Evolutionary conservation across 257 asterid genomes (phyloP).

Genomic region (Nemophila menziesii): DNA sequence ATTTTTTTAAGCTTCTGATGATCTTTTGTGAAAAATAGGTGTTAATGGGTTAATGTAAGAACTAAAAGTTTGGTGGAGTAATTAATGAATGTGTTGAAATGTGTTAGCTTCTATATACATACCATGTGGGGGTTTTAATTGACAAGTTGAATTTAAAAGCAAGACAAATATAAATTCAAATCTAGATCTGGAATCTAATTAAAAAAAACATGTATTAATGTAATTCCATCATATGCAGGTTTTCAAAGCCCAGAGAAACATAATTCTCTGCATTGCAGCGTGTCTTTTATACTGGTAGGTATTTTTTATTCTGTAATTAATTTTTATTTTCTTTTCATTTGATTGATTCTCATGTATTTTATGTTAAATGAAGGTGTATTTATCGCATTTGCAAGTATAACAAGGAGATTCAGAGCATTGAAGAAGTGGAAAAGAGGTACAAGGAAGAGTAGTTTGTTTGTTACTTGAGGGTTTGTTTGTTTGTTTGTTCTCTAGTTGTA

Average conservation of each 20-base stretch:
- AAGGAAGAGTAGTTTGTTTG: constrained; percentile 42
- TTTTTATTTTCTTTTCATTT: background rate
- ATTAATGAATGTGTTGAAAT: no score
- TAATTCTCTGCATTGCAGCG: constrained; percentile 49
- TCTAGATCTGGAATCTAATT: no score
- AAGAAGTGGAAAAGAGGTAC: constrained; percentile 79
- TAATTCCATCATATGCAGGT: constrained; percentile 37
- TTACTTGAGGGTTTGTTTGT: background rate
- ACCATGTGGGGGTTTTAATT: no score
- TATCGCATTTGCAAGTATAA: constrained; percentile 65
- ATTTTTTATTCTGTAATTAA: background rate
- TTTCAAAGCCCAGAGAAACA: constrained; percentile 84
- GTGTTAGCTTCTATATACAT: no score
- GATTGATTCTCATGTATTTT: background rate
- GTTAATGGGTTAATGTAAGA: no score
- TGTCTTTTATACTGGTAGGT: constrained; percentile 73
- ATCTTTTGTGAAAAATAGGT: no score
- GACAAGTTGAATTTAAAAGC: no score
- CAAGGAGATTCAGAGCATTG: constrained; percentile 50
- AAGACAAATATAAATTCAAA: no score
- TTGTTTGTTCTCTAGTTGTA: no score
- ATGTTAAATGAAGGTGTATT: constrained; percentile 47
- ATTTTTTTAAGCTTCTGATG: no score
- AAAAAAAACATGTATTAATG: no score
- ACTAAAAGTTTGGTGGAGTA: no score